phyloP scores from a whole-genome alignment of 2,329 filamentous ascomycete genomes.

The Aspergillus latus region DNA sequence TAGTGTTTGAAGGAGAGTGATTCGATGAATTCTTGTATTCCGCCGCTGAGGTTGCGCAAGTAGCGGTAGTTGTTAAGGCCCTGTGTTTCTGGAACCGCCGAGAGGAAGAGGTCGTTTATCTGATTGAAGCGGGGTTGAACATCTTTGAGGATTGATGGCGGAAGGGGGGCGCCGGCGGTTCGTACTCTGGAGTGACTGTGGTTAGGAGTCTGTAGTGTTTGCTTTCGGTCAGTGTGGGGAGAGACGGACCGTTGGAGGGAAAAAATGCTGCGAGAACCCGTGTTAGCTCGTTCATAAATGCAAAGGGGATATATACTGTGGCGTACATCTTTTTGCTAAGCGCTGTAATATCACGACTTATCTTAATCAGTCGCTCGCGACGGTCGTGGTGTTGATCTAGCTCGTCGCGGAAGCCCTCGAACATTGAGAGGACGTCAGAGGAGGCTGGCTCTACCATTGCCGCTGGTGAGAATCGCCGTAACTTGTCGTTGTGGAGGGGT shows the following conservation, averaged over 20 bases:
- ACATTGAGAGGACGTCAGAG: slow-evolving; percentile 63
- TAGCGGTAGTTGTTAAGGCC: slow-evolving; percentile 83
- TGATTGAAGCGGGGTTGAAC: slow-evolving; percentile 67
- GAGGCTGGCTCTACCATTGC: slow-evolving; percentile 2
- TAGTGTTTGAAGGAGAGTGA: slow-evolving; percentile 88
- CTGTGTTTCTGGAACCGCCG: slow-evolving; percentile 70
- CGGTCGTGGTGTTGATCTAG: slow-evolving; percentile 94
- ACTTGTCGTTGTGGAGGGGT: slow-evolving; percentile 19
- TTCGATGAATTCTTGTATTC: slow-evolving; percentile 93
- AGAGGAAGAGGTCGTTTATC: slow-evolving; percentile 67
- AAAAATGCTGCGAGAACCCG: slow-evolving; percentile 65
- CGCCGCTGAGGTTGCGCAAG: slow-evolving; percentile 69
- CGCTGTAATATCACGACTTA: slow-evolving; percentile 86
- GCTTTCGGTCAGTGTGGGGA: not conserved
- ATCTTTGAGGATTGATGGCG: slow-evolving; percentile 67
- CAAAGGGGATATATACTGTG: not conserved
- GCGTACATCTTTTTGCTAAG: slow-evolving; percentile 93
- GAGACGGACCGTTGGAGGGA: slow-evolving; percentile 69
- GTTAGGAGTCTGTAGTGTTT: slow-evolving; percentile 25
- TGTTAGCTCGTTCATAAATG: not conserved
- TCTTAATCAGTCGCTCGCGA: slow-evolving; percentile 84
- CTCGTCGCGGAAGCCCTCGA: slow-evolving; percentile 80
- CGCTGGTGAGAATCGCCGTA: slow-evolving; percentile 14
- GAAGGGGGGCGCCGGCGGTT: slow-evolving; percentile 52
- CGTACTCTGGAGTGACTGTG: slow-evolving; percentile 35